phyloP scores from a whole-genome alignment of 2,329 filamentous ascomycete genomes.

The Ophiostoma perfectum region DNA sequence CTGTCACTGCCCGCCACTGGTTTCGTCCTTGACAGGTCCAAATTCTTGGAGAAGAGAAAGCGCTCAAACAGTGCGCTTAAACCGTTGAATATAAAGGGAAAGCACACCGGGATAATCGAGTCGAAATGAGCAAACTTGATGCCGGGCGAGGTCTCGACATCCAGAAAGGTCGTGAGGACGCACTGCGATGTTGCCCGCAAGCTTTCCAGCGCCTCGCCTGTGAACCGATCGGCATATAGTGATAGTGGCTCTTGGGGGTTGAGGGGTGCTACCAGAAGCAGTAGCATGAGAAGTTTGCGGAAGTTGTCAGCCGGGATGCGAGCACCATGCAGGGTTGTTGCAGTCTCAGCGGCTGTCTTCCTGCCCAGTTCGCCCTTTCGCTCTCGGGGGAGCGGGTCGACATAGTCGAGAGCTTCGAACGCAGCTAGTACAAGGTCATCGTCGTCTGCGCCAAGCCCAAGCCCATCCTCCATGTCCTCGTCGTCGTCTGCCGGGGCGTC shows the following conservation, averaged over 20 bases:
- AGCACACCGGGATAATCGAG: constrained; percentile 51
- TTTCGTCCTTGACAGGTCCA: constrained; percentile 56
- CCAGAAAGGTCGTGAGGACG: constrained; percentile 60
- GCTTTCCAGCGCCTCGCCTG: constrained; percentile 51
- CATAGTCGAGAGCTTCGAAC: constrained; percentile 61
- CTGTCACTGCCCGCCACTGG: background rate
- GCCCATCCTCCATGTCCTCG: constrained; percentile 32
- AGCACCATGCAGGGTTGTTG: constrained; percentile 51
- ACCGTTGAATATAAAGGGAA: constrained; percentile 63
- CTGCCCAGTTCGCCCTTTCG: constrained; percentile 44
- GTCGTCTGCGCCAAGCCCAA: constrained; percentile 28
- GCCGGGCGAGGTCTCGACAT: constrained; percentile 58
- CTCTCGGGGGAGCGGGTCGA: constrained; percentile 36
- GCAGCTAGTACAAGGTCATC: constrained; percentile 64
- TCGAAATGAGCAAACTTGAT: constrained; percentile 59
- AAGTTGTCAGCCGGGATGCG: constrained; percentile 71
- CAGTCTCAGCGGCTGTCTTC: constrained; percentile 31
- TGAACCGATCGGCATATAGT: constrained; percentile 52
- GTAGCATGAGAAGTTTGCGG: constrained; percentile 62
- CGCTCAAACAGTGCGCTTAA: constrained; percentile 66
- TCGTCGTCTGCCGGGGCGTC: constrained; percentile 44
- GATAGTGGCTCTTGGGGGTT: constrained; percentile 60
- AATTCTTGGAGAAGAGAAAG: constrained; percentile 67
- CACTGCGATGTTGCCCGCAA: constrained; percentile 58
- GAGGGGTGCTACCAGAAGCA: constrained; percentile 62